Evolutionary conservation across 2,329 filamentous ascomycete genomes (phyloP), one percentile per base, ranked within the genome.

Genomic region (Bipolaris zeicola): DNA sequence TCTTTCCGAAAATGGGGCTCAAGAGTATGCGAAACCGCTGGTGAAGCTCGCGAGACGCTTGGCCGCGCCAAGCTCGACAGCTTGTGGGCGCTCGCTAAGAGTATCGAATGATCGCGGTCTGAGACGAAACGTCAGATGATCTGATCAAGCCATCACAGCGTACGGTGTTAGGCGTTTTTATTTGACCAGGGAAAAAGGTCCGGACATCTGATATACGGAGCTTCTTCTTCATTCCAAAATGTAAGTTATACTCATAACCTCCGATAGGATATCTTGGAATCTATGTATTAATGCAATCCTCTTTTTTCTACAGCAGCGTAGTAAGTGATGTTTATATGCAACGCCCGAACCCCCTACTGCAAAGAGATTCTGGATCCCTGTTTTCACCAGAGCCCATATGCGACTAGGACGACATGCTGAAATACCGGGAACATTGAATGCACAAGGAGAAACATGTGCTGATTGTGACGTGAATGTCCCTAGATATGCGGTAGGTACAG

Each of bases 1-100:
- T 86, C 83, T 0, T 99, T 98, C 74, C 87, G 90, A 63, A 93
- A 92, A 71, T 98, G 94, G 91, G 92, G 88, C 61, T 78, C 78
- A 22, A 89, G 91, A 73, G 87, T 95, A n/a, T 96, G 92, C 76
- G 95, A 98, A 78, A 94, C 91, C 2, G 95, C 99, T 74, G 85
- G 88, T 10, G 90, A 96, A 72, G 95, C 94, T 5, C 89, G 91
- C 72, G 92, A 96, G 66, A 83, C 88, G 20, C 77, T 99, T 60
- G 80, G 87, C 11, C 85, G 92, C 65, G 86, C 87, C 5, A 97
- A 96, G 81, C 90, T 98, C 84, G 94, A 98, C 68, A 96, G 89
- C 68, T 94, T 99, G 71, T 99, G 95, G 95, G 89, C 89, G 8
- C 78, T 95, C 66, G 94, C 93, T 0, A 96, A 96, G 81, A 91